Percentiles rank a stretch among this genome's conserved stretches.
Conservation (phyloP, 2,329 filamentous ascomycete species). For the Pyricularia pennisetigena region DNA sequence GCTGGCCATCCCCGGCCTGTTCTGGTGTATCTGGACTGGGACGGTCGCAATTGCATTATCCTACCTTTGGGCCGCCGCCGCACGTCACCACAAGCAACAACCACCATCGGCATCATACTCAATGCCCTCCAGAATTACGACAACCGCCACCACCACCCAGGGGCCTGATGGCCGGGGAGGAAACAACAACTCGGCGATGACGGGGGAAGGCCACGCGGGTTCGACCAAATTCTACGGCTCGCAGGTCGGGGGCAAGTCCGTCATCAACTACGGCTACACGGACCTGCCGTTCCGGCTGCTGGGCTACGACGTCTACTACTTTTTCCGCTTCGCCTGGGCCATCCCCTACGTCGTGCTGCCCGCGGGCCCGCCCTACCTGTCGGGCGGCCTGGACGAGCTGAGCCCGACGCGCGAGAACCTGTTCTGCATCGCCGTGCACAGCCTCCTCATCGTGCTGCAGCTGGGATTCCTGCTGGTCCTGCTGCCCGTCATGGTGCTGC, state of each 20-base stretch:
- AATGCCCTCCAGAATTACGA: neutral
- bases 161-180: neutral
- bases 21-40: neutral
- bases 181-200: neutral
- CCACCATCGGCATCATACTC: neutral
- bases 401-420: conserved; percentile 47
- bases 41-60: neutral
- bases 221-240: conserved; percentile 45
- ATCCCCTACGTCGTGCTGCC: conserved; percentile 55
- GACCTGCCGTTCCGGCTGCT: conserved; percentile 42
- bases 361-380: conserved; percentile 33
- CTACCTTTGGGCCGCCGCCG: neutral
- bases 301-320: conserved; percentile 42
- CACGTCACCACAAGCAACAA: neutral
- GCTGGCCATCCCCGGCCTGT: neutral
- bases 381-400: conserved; percentile 53
- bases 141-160: neutral
- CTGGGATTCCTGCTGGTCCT: conserved; percentile 41
- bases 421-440: conserved; percentile 46
- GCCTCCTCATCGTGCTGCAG: conserved; percentile 49
- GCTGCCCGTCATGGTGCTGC: conserved; percentile 38
- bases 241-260: conserved; percentile 44
- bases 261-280: conserved; percentile 53
- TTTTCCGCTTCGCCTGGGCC: conserved; percentile 43
- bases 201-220: neutral